A percentile compares a stretch with the other conserved stretches of the same genome.
Conservation (phyloP, 2,329 filamentous ascomycete genomes). For the Aureobasidium sp. region DNA sequence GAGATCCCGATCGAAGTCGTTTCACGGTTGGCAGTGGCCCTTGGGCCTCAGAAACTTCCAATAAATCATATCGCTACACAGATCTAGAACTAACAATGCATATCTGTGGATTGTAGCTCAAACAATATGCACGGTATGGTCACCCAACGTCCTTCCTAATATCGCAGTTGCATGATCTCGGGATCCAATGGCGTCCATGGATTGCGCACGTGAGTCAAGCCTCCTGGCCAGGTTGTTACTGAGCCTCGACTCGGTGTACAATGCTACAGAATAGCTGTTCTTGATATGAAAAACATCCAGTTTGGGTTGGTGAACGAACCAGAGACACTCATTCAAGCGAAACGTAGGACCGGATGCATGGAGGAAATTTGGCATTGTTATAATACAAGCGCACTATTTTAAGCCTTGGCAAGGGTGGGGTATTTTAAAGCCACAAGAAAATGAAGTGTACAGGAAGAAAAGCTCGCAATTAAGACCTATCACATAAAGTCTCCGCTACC, state of each 20-base stretch:
- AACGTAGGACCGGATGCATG: neutral
- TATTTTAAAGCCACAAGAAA: neutral
- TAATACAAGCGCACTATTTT: neutral
- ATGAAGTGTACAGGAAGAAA: neutral
- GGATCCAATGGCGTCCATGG: neutral
- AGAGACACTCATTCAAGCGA: neutral
- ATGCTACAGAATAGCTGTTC: neutral
- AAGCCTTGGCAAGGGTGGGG: neutral
- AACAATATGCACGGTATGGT: too few species aligned
- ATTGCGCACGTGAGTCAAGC: neutral
- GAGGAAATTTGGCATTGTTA: neutral
- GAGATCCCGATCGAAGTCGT: too few species aligned
- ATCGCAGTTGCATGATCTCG: neutral
- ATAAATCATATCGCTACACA: neutral
- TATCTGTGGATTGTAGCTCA: neutral
- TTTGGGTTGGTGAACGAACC: neutral
- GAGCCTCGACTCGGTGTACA: neutral
- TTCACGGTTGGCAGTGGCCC: too few species aligned
- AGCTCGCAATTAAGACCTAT: neutral
- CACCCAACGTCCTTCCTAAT: neutral
- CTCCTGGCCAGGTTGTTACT: neutral
- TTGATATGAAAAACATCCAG: neutral
- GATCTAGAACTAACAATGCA: neutral
- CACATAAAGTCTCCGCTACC: conserved; percentile 52
- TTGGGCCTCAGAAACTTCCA: neutral